These are phyloP conservation scores for Suhomyces kilbournensis DNA, from an alignment of 805 yeast species.

Conservation along the genomic window DNA sequence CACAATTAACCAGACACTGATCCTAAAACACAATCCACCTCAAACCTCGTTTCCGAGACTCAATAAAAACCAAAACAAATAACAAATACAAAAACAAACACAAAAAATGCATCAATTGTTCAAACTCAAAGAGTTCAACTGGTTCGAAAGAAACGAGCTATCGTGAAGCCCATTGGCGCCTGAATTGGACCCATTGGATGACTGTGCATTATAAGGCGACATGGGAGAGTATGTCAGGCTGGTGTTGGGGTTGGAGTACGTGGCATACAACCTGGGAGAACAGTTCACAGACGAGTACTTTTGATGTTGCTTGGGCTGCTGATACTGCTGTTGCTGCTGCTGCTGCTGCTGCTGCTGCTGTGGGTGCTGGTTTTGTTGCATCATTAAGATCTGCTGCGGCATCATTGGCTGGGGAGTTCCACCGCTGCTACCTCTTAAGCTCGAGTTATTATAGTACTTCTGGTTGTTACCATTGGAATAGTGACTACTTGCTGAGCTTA, in stretches of 20 bases:
- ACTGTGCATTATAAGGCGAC: neutral
- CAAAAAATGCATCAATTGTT: conserved; percentile 11
- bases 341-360: conserved; percentile 15
- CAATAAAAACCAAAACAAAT: neutral
- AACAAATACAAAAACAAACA: neutral
- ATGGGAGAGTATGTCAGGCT: neutral
- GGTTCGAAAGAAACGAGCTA: conserved; percentile 22
- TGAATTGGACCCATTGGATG: conserved; percentile 3
- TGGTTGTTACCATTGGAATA: conserved; percentile 10
- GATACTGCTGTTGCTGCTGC: conserved; percentile 14
- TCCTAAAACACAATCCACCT: neutral
- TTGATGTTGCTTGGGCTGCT: conserved; percentile 10
- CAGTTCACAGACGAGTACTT: conserved; percentile 18
- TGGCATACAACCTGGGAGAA: conserved; percentile 23
- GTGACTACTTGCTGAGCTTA: conserved; percentile 8
- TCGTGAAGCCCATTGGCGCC: conserved; percentile 3
- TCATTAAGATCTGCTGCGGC: conserved; percentile 22
- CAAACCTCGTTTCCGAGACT: conserved; percentile 1
- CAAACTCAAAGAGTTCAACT: conserved; percentile 34
- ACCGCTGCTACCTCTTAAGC: conserved; percentile 14
- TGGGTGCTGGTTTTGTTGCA: conserved; percentile 17
- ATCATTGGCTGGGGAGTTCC: conserved; percentile 18
- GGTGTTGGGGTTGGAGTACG: conserved; percentile 12
- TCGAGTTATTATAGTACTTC: conserved; percentile 15
- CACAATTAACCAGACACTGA: neutral